Conservation (phyloP, 2,329 filamentous ascomycete genomes). For the Ophiognomonia clavigignenti-juglandacearum region DNA sequence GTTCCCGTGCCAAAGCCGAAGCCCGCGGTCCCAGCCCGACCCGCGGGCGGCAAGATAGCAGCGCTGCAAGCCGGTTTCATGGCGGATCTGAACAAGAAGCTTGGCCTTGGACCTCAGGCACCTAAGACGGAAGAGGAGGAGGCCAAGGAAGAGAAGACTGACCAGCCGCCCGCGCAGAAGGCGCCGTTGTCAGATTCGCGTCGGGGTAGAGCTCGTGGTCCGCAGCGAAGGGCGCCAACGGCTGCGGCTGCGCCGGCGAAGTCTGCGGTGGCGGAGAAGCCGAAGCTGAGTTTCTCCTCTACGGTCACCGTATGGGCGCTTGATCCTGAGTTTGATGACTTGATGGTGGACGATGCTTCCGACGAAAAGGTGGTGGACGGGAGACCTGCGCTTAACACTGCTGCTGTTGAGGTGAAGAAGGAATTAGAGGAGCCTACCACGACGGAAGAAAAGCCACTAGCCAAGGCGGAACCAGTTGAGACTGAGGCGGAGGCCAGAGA, state of each 20-base stretch:
- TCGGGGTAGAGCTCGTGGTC: conserved; percentile 85
- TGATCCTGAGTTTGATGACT: conserved; percentile 42
- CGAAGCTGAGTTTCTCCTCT: conserved; percentile 41
- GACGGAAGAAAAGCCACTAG: conserved; percentile 2
- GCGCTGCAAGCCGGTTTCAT: conserved; percentile 88
- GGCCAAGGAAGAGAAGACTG: conserved; percentile 47
- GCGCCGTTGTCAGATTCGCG: conserved; percentile 81
- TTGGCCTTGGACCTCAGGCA: conserved; percentile 79
- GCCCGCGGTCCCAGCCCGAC: conserved; percentile 74
- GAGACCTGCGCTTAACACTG: background rate
- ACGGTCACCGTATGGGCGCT: conserved; percentile 49
- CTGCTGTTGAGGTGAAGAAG: background rate
- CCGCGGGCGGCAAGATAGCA: conserved; percentile 80
- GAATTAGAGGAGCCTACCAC: conserved; percentile 9
- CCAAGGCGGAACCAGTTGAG: background rate
- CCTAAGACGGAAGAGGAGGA: conserved; percentile 61
- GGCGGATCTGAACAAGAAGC: conserved; percentile 84
- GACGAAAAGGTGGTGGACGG: background rate
- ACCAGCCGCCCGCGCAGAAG: conserved; percentile 60
- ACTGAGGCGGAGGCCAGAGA: background rate
- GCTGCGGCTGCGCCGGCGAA: conserved; percentile 26
- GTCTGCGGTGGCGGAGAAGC: conserved; percentile 23
- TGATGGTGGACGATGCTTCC: conserved; percentile 29
- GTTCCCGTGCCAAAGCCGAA: conserved; percentile 63
- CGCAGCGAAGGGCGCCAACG: conserved; percentile 50